A percentile compares a stretch with the other conserved stretches of the same genome.
Evolutionary conservation across 1,139 yeast species (phyloP).

Genomic region (Zygoascus hellenicus): DNA sequence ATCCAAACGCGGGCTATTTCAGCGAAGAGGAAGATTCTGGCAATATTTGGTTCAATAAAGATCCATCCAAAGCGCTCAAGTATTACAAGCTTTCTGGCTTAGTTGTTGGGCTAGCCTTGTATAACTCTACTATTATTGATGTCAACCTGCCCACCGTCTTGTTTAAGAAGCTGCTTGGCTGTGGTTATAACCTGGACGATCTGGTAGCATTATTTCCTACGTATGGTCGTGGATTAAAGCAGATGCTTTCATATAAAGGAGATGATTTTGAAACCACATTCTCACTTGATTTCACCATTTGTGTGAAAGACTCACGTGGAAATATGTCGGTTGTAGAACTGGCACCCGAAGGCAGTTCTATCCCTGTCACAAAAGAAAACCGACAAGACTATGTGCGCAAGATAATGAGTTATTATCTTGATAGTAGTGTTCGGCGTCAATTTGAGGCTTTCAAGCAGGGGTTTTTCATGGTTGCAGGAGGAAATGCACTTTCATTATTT

Average conservation of each 20-base stretch:
- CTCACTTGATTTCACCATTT: constrained; percentile 46
- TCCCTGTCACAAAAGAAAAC: constrained; percentile 51
- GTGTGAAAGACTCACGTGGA: constrained; percentile 21
- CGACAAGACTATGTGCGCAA: constrained; percentile 53
- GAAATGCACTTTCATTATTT: constrained; percentile 72
- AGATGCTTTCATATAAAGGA: constrained; percentile 46
- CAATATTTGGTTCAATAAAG: constrained; percentile 63
- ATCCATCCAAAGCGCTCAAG: constrained; percentile 40
- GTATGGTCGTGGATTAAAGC: constrained; percentile 51
- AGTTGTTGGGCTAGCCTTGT: constrained; percentile 81
- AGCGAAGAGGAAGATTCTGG: constrained; percentile 61
- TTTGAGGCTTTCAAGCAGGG: constrained; percentile 60
- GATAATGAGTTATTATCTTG: constrained; percentile 57
- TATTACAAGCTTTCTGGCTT: constrained; percentile 76
- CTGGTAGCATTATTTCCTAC: constrained; percentile 62
- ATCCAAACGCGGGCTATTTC: constrained; percentile 44
- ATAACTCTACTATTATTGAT: constrained; percentile 82
- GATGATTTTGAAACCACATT: constrained; percentile 42
- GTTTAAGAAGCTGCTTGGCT: constrained; percentile 65
- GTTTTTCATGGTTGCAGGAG: constrained; percentile 69
- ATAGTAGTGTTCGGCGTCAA: constrained; percentile 48
- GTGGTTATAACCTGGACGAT: constrained; percentile 55
- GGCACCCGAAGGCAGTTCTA: constrained; percentile 49
- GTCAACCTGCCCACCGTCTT: constrained; percentile 68
- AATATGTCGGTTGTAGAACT: constrained; percentile 40